phyloP scores from a whole-genome alignment of 768 basidiomycete genomes.

The Tylopilus subfusipes region DNA sequence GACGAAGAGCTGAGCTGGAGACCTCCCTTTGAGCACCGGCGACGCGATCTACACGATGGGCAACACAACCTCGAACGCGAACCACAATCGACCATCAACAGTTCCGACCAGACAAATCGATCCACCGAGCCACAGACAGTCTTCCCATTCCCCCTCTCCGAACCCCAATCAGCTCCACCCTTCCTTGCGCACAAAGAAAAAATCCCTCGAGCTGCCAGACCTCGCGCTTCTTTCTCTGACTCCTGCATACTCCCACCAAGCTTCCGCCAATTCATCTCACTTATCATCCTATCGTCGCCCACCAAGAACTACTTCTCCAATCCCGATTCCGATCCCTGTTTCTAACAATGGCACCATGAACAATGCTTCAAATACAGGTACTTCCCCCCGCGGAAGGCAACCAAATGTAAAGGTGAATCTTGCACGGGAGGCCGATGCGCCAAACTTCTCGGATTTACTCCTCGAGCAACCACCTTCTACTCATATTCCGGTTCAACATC shows the following conservation, averaged over 20 bases:
- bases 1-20: slow-evolving; percentile 15
- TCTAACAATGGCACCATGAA: slow-evolving; percentile 38
- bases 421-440: slow-evolving; percentile 23
- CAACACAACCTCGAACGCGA: slow-evolving; percentile 32
- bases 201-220: slow-evolving; percentile 73
- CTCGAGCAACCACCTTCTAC: slow-evolving; percentile 43
- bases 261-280: slow-evolving; percentile 39
- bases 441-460: slow-evolving; percentile 38
- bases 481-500: slow-evolving; percentile 37
- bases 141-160: slow-evolving; percentile 39
- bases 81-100: slow-evolving; percentile 27
- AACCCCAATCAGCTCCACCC: slow-evolving; percentile 46
- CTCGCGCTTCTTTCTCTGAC: slow-evolving; percentile 52
- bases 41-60: slow-evolving; percentile 31
- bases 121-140: slow-evolving; percentile 13
- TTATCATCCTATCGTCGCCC: slow-evolving; percentile 40
- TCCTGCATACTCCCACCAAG: slow-evolving; percentile 36
- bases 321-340: slow-evolving; percentile 44
- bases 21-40: slow-evolving; percentile 13
- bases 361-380: slow-evolving; percentile 34
- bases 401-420: slow-evolving; percentile 29
- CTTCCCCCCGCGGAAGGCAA: slow-evolving; percentile 34
- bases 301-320: slow-evolving; percentile 44
- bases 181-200: slow-evolving; percentile 65
- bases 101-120: slow-evolving; percentile 27